These are phyloP conservation scores for cucumber (Cucumis sativus) DNA, from an alignment of 306 rosid species.

Conservation along the genomic window DNA sequence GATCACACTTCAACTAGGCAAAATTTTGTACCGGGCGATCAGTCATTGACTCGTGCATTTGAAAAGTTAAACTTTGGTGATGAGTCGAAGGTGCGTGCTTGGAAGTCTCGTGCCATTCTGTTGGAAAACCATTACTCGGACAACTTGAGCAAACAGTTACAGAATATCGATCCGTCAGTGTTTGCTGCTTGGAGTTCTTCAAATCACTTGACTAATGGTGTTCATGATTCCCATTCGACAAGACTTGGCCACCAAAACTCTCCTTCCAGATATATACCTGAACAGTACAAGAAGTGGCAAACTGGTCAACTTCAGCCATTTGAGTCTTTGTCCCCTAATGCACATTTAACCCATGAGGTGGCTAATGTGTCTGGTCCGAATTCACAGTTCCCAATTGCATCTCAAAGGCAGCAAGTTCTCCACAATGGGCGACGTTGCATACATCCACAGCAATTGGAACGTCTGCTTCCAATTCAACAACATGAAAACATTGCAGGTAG, in stretches of 20 bases:
- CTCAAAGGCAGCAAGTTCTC: slow-evolving; percentile 26
- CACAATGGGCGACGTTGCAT: slow-evolving; percentile 17
- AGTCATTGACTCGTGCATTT: slow-evolving; percentile 30
- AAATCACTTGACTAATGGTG: slow-evolving; percentile 12
- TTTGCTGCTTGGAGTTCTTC: slow-evolving; percentile 18
- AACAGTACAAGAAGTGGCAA: slow-evolving; percentile 14
- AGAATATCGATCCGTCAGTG: slow-evolving; percentile 9
- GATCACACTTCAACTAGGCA: slow-evolving; percentile 18
- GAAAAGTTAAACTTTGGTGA: slow-evolving; percentile 19
- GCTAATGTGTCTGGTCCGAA: slow-evolving; percentile 22
- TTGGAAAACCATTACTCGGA: slow-evolving; percentile 11
- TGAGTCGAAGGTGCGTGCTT: background rate
- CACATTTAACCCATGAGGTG: slow-evolving; percentile 17
- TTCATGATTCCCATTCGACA: slow-evolving; percentile 13
- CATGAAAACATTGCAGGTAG: slow-evolving; percentile 17
- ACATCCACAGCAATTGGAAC: slow-evolving; percentile 22
- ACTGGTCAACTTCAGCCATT: slow-evolving; percentile 11
- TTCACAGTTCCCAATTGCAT: slow-evolving; percentile 26
- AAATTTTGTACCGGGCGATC: slow-evolving; percentile 17
- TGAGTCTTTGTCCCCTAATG: slow-evolving; percentile 13
- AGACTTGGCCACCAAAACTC: slow-evolving; percentile 21
- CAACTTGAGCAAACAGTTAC: background rate
- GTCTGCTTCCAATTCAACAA: slow-evolving; percentile 23
- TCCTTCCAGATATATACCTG: slow-evolving; percentile 10
- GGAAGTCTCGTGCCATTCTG: slow-evolving; percentile 1